These are phyloP conservation scores for Lentinula raphanica DNA, from an alignment of 768 basidiomycete species.

Conservation along the genomic window DNA sequence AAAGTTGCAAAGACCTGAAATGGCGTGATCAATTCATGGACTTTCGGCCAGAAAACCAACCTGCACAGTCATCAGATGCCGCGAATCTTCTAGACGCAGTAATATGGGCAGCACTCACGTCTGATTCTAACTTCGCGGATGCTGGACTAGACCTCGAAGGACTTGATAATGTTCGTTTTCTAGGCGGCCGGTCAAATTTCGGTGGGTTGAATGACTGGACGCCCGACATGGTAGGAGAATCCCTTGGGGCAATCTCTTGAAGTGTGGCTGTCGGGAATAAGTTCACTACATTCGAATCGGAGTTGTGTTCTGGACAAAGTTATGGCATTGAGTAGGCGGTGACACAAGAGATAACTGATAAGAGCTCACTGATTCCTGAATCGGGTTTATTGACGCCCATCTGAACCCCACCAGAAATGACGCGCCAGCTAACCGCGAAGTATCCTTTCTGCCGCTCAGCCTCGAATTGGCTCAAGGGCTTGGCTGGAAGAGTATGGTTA, in stretches of 20 bases:
- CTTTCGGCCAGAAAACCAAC: not conserved
- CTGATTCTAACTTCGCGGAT: not conserved
- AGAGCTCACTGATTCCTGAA: not conserved
- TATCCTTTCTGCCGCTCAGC: slow-evolving; percentile 41
- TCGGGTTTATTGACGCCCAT: slow-evolving; percentile 30
- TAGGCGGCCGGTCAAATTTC: not conserved
- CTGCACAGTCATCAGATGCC: not conserved
- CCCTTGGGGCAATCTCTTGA: not conserved
- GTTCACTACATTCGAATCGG: no score
- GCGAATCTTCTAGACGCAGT: not conserved
- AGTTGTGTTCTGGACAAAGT: not conserved
- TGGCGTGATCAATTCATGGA: not conserved
- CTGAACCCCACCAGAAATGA: slow-evolving; percentile 75
- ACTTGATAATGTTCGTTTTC: not conserved
- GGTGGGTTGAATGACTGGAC: not conserved
- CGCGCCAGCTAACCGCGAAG: slow-evolving; percentile 69
- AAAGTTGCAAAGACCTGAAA: not conserved
- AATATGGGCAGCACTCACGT: not conserved
- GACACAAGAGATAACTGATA: not conserved
- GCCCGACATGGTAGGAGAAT: not conserved
- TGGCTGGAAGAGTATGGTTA: slow-evolving; percentile 16
- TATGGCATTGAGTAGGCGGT: not conserved
- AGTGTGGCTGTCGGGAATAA: no score
- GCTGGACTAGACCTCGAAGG: not conserved
- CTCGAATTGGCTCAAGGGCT: slow-evolving; percentile 25